These are phyloP conservation scores for Neurospora sp. DNA, from an alignment of 495 filamentous ascomycete species.

Conservation along the genomic window DNA sequence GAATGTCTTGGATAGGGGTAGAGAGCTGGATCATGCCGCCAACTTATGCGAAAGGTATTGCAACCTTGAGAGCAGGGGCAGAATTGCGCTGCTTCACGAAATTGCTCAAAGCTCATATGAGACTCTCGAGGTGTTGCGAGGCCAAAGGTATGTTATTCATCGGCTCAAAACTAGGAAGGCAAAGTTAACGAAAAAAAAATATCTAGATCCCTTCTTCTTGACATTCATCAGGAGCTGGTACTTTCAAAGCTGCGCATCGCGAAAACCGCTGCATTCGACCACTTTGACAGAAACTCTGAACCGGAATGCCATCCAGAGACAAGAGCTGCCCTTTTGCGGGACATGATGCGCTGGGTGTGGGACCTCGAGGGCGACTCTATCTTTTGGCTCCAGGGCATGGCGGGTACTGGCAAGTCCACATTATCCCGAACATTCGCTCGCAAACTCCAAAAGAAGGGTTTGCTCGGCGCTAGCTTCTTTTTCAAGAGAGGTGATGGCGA, in stretches of 20 bases:
- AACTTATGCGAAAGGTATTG: background rate
- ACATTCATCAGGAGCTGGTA: background rate
- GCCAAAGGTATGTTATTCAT: background rate
- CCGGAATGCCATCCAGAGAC: slow-evolving; percentile 18
- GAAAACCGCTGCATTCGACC: slow-evolving; percentile 18
- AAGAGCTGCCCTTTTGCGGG: slow-evolving; percentile 15
- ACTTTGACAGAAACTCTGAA: slow-evolving; percentile 19
- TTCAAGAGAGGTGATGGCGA: slow-evolving; percentile 41
- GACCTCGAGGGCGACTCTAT: slow-evolving; percentile 15
- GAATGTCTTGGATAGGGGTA: background rate
- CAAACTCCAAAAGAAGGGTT: slow-evolving; percentile 2
- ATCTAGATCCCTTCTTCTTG: background rate
- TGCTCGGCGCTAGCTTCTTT: slow-evolving; percentile 38
- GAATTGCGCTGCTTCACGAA: background rate
- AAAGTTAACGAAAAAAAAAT: background rate
- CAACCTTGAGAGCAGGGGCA: background rate
- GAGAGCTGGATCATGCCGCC: background rate
- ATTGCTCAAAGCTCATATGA: background rate
- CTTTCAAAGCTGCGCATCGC: slow-evolving; percentile 8
- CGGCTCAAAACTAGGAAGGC: background rate
- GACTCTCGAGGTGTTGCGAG: background rate
- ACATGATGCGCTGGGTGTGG: slow-evolving; percentile 12
- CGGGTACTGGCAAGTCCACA: slow-evolving; percentile 38
- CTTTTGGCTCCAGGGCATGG: slow-evolving; percentile 39
- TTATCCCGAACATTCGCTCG: slow-evolving; percentile 31